A percentile compares a stretch with the other conserved stretches of the same genome.
These are phyloP conservation scores for Nitzschia sp. DNA, from an alignment of 108 stramenopile species.

Conservation along the genomic window DNA sequence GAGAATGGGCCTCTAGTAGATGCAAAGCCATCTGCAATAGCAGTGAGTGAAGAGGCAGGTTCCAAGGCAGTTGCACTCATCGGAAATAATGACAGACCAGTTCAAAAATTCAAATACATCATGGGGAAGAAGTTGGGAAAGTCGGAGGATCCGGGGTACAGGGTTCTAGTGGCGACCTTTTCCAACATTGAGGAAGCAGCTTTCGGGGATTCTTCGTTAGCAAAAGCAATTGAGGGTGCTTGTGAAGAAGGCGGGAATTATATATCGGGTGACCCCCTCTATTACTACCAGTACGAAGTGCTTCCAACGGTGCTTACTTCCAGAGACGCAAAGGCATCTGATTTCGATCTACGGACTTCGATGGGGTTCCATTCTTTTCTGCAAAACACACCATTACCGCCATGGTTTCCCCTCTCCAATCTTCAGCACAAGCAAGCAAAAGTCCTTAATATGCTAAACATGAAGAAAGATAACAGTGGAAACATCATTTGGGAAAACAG, in stretches of 20 bases:
- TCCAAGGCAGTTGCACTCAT: background rate
- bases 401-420: conserved; percentile 59
- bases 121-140: background rate
- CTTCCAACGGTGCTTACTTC: conserved; percentile 14
- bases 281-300: conserved; percentile 58
- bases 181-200: conserved; percentile 39
- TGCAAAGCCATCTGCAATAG: background rate
- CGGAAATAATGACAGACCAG: conserved; percentile 8
- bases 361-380: conserved; percentile 58
- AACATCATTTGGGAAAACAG: conserved; percentile 32
- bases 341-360: conserved; percentile 17
- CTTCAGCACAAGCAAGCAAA: conserved; percentile 26
- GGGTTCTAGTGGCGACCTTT: conserved; percentile 56
- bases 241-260: conserved; percentile 50
- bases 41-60: background rate
- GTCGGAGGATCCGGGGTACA: conserved; percentile 31
- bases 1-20: background rate
- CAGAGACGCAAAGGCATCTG: background rate
- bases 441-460: conserved; percentile 43
- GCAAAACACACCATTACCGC: conserved; percentile 42
- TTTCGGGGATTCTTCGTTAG: conserved; percentile 21
- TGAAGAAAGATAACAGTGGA: conserved; percentile 47
- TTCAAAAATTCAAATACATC: conserved; percentile 55
- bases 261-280: conserved; percentile 24
- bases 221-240: conserved; percentile 30